Percentiles rank a stretch among this genome's conserved stretches.
Evolutionary conservation across 805 yeast species (phyloP).

Genomic region (Ogataea dorogensis): DNA sequence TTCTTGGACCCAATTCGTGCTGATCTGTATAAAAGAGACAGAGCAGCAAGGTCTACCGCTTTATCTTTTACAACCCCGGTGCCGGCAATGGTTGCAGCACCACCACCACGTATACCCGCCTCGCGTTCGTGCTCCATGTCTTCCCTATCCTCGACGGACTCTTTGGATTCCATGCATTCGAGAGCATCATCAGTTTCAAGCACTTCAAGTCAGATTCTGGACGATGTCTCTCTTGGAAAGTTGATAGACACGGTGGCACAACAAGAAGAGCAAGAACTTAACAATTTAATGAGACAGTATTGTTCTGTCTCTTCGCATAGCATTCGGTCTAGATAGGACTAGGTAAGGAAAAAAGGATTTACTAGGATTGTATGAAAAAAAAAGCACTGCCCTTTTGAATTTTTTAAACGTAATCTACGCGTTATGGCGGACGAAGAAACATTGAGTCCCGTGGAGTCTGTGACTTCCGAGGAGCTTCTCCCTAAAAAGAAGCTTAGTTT

Average conservation of each 20-base stretch:
- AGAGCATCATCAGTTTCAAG: constrained; percentile 34
- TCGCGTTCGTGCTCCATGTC: constrained; percentile 24
- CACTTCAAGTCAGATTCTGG: constrained; percentile 14
- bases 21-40: constrained; percentile 33
- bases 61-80: constrained; percentile 15
- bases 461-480: constrained; percentile 2
- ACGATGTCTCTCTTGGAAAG: constrained; percentile 26
- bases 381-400: constrained; percentile 2
- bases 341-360: background rate
- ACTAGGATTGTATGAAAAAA: constrained; percentile 2
- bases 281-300: constrained; percentile 34
- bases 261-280: constrained; percentile 35
- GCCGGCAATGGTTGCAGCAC: constrained; percentile 1
- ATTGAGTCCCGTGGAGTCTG: constrained; percentile 1
- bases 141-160: constrained; percentile 15
- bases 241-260: constrained; percentile 34
- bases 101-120: constrained; percentile 8
- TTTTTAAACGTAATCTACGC: constrained; percentile 2
- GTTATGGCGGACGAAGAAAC: constrained; percentile 8
- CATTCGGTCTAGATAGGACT: constrained; percentile 2
- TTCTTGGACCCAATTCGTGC: constrained; percentile 53
- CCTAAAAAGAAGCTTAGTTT: constrained; percentile 65
- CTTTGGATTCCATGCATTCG: constrained; percentile 26
- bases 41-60: constrained; percentile 25
- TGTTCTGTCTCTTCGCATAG: constrained; percentile 24